Evolutionary conservation across 2,329 filamentous ascomycete genomes (phyloP).

Genomic region (Anthostomella pinea): DNA sequence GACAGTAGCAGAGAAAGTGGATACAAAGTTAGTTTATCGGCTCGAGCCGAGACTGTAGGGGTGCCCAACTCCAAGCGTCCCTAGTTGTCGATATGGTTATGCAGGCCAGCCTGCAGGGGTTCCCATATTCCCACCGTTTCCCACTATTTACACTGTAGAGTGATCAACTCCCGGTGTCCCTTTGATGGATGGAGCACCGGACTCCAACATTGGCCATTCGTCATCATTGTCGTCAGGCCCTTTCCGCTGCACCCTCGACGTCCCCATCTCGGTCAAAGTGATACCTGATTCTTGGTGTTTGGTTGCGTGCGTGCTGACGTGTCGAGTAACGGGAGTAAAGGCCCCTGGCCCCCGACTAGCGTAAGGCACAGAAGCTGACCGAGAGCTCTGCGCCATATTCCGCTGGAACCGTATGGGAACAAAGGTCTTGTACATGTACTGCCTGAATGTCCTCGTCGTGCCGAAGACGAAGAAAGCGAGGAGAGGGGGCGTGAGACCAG

Average conservation of each 20-base stretch:
- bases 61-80: no score
- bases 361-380: background rate
- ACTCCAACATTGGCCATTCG: slow-evolving; percentile 5
- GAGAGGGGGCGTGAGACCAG: slow-evolving; percentile 36
- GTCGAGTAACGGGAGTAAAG: background rate
- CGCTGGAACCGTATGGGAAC: slow-evolving; percentile 16
- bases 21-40: no score
- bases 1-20: no score
- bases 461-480: slow-evolving; percentile 40
- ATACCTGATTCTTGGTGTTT: background rate
- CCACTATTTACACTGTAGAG: no score
- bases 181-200: no score
- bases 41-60: no score
- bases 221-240: background rate
- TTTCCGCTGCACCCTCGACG: background rate
- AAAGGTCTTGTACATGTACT: slow-evolving; percentile 25
- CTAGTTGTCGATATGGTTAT: no score
- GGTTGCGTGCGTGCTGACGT: background rate
- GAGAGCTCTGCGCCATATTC: background rate
- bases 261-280: background rate
- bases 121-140: no score
- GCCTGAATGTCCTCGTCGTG: slow-evolving; percentile 36
- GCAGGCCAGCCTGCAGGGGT: no score
- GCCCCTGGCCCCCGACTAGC: background rate
- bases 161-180: no score